Conservation (phyloP, 352 stramenopile species). For the Phytopythium cucurbitacearum region DNA sequence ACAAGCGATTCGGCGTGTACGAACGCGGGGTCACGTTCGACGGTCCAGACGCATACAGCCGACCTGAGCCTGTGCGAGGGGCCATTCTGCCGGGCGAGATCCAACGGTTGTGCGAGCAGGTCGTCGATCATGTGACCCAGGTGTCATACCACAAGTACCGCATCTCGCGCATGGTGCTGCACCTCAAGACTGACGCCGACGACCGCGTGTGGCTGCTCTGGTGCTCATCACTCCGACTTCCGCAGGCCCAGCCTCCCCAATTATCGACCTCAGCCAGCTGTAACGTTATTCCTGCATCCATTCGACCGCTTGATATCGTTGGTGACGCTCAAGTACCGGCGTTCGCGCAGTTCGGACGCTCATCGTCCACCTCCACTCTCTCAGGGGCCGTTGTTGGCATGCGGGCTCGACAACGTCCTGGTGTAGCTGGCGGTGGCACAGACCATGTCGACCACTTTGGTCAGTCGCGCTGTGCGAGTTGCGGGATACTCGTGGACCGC, state of each 20-base stretch:
- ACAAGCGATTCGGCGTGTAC: conserved; percentile 90
- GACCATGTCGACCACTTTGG: conserved; percentile 7
- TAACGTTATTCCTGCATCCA: neutral
- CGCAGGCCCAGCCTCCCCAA: no score
- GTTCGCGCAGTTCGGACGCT: conserved; percentile 28
- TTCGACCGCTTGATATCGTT: conserved; percentile 57
- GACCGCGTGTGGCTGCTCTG: conserved; percentile 94
- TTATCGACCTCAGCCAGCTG: neutral
- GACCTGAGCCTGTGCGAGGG: conserved; percentile 86
- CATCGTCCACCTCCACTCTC: neutral
- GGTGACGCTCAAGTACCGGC: conserved; percentile 59
- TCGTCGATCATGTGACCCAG: conserved; percentile 92
- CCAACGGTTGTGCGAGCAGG: conserved; percentile 88
- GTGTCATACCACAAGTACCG: conserved; percentile 90
- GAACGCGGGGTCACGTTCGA: conserved; percentile 95
- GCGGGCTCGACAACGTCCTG: neutral
- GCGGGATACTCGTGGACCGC: conserved; percentile 58
- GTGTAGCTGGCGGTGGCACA: neutral
- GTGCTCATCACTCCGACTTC: conserved; percentile 89
- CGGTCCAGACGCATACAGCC: conserved; percentile 86
- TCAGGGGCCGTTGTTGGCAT: neutral
- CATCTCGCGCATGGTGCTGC: conserved; percentile 93
- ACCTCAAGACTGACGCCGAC: conserved; percentile 93
- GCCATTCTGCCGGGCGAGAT: conserved; percentile 88
- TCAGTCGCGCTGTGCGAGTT: conserved; percentile 81